Evolutionary conservation across 2,329 filamentous ascomycete genomes (phyloP).

Genomic region (Fusarium nygamai): DNA sequence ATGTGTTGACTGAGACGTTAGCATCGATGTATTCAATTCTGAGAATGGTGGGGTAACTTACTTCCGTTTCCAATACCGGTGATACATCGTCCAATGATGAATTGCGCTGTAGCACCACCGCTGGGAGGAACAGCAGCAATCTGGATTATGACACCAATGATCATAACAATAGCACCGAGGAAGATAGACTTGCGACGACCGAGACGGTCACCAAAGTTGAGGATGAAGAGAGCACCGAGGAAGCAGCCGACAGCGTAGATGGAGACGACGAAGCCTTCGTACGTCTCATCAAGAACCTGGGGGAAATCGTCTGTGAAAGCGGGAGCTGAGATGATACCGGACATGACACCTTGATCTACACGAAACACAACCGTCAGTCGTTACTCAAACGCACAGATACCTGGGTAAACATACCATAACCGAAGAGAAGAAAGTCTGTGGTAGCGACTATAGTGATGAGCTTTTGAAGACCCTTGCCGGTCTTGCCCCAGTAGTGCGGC

Average conservation of each 20-base stretch:
- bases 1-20: slow-evolving; percentile 51
- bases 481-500: slow-evolving; percentile 33
- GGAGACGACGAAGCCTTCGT: slow-evolving; percentile 60
- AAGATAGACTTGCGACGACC: slow-evolving; percentile 65
- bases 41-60: not conserved
- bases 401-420: slow-evolving; percentile 6
- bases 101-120: slow-evolving; percentile 53
- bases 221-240: slow-evolving; percentile 59
- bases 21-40: fast-evolving
- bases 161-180: slow-evolving; percentile 65
- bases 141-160: slow-evolving; percentile 70
- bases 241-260: slow-evolving; percentile 65
- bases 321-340: slow-evolving; percentile 61
- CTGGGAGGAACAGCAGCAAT: slow-evolving; percentile 52
- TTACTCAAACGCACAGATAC: slow-evolving; percentile 34
- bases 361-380: not conserved
- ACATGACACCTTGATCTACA: slow-evolving; percentile 63
- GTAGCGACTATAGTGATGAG: slow-evolving; percentile 33
- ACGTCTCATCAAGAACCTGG: slow-evolving; percentile 52
- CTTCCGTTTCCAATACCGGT: slow-evolving; percentile 64
- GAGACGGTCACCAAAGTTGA: slow-evolving; percentile 63
- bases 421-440: slow-evolving; percentile 31
- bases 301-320: slow-evolving; percentile 61
- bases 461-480: slow-evolving; percentile 25
- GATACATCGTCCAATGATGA: slow-evolving; percentile 62